These are phyloP conservation scores for Cercospora sp. DNA, from an alignment of 2,329 filamentous ascomycete genomes.

Conservation along the genomic window DNA sequence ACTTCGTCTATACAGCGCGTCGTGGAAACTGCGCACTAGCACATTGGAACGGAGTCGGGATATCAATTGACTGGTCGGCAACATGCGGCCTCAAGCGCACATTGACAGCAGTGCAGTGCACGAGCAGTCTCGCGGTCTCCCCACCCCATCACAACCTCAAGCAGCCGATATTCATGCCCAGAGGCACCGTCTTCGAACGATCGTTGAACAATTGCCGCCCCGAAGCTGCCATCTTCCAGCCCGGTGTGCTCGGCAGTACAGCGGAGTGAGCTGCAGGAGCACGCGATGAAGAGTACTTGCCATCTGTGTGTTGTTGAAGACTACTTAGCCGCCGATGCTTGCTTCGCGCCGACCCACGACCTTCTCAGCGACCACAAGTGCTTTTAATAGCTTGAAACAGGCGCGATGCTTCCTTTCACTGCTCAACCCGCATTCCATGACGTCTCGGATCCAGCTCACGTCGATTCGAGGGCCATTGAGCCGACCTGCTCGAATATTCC, in stretches of 20 bases:
- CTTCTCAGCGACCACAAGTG: slow-evolving; percentile 8
- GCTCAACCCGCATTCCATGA: slow-evolving; percentile 25
- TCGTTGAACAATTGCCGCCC: neutral
- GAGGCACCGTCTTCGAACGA: neutral
- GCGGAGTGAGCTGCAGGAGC: neutral
- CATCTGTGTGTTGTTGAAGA: neutral
- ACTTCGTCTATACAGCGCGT: neutral
- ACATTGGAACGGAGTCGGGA: neutral
- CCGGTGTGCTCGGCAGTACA: neutral
- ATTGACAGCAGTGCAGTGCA: neutral
- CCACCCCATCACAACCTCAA: neutral
- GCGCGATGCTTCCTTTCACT: slow-evolving; percentile 31
- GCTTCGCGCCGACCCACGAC: slow-evolving; percentile 24
- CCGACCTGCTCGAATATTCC: slow-evolving; percentile 8
- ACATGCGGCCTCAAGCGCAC: neutral
- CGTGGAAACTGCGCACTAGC: neutral
- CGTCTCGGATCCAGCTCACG: slow-evolving; percentile 25
- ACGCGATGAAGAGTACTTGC: neutral
- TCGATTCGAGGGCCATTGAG: slow-evolving; percentile 24
- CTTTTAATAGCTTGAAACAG: slow-evolving; percentile 34
- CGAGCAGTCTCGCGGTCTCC: neutral
- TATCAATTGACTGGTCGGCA: neutral
- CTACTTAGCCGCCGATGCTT: slow-evolving; percentile 26
- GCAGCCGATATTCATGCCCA: neutral
- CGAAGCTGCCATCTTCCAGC: neutral